A percentile compares a stretch with the other conserved stretches of the same genome.
phyloP scores from a whole-genome alignment of 1,284 basidiomycete species.

The Pseudozyma sp. region DNA sequence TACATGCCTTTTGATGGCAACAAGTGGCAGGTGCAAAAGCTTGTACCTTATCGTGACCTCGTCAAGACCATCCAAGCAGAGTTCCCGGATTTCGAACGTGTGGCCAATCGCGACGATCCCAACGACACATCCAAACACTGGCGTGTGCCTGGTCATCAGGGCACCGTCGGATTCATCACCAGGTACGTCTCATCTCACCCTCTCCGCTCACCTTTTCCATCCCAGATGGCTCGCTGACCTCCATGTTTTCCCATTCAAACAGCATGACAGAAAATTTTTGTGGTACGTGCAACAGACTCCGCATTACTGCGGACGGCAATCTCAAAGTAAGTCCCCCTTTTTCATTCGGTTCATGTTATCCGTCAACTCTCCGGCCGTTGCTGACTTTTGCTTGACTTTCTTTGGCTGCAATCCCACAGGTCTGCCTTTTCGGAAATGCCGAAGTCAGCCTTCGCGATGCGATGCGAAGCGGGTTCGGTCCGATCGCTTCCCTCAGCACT shows the following conservation, averaged over 20 bases:
- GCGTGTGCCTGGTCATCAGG: constrained; percentile 78
- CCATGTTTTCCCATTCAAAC: neutral
- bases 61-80: constrained; percentile 40
- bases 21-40: constrained; percentile 83
- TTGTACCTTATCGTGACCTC: constrained; percentile 72
- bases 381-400: neutral
- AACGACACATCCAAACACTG: constrained; percentile 86
- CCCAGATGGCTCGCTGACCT: neutral
- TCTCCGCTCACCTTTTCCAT: neutral
- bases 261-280: constrained; percentile 85
- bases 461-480: constrained; percentile 71
- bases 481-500: constrained; percentile 26
- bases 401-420: constrained; percentile 12
- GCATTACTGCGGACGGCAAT: constrained; percentile 87
- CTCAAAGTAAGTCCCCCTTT: constrained; percentile 76
- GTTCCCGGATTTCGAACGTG: constrained; percentile 38
- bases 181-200: constrained; percentile 32
- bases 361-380: too few species aligned
- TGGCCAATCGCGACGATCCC: constrained; percentile 72
- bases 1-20: constrained; percentile 91
- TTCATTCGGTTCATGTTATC: neutral
- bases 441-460: constrained; percentile 84
- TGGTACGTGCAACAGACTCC: constrained; percentile 82
- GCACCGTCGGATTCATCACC: constrained; percentile 83
- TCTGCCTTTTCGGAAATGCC: constrained; percentile 84